Base-by-base conservation (phyloP, 768 basidiomycete species). In the Panaeolus papilionaceus region DNA sequence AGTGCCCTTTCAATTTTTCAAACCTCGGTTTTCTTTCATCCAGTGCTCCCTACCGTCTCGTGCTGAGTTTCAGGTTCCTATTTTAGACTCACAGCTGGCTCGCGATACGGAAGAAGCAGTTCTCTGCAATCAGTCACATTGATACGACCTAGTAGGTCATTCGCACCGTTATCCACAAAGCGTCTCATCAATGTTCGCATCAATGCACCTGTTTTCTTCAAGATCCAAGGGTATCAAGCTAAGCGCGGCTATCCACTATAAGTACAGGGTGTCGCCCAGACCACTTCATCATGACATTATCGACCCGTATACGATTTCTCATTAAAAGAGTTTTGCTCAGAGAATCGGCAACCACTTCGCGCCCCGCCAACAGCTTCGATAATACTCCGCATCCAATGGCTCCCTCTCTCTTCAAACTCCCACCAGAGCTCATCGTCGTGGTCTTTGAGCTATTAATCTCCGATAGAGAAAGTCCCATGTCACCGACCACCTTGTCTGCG, bases 161-260 rank as follows among this genome's bases (percentile, higher is more conserved):
- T 58, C 16, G 20, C 2, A 58, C 26, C 26, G 28, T 10, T 33
- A 58, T 58, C 54, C 54, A 58, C 54, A 58, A 58, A 58, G 28
- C 20, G 33, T 58, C 54, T 58, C 54, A 58, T 58, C 54, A 58
- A 58, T 58, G 54, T 58, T 58, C 54, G 54, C 54, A 58, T 58
- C 54, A 58, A 58, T 33, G 54, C 47, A 26, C 47, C 20, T 51
- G 33, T 20, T 51, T 58, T 28, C 3, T 23, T 28, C 26, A 28
- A 58, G 54, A 58, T 58, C 16, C 10, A 58, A 58, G 33, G 47
- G 45, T 16, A 26, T 26, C 14, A 26, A 26, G 49, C 11, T 58
- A 58, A 58, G 54, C 33, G 54, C 54, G 33, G 14, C 26, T 37
- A 58, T 58, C 54, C 54, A 33, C 54, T 33, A 33, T 58, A 58